A percentile compares a stretch with the other conserved stretches of the same genome.
These are phyloP conservation scores for Magnolia sinica DNA, from an alignment of 164 flowering plant genomes.

Conservation along the genomic window DNA sequence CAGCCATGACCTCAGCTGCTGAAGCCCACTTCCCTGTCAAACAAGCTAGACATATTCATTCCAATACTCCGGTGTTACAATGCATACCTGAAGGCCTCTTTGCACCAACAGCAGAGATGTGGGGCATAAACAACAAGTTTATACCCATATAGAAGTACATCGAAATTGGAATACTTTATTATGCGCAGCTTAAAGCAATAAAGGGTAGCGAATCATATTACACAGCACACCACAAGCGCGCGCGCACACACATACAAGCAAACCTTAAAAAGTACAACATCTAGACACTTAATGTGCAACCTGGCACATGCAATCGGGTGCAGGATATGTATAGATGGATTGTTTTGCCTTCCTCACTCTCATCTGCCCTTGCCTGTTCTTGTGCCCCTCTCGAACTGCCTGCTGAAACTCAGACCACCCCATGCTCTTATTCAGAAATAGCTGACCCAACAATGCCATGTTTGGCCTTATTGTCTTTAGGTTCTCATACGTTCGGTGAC, in stretches of 20 bases:
- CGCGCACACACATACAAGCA: not conserved
- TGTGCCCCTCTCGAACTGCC: constrained; percentile 74
- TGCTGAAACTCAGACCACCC: constrained; percentile 74
- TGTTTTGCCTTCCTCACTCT: constrained; percentile 61
- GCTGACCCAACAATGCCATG: constrained; percentile 84
- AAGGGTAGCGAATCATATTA: not conserved
- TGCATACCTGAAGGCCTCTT: not conserved
- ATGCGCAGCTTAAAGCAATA: not conserved
- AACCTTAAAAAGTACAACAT: not conserved
- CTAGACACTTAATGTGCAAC: constrained; percentile 10
- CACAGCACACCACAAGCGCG: not conserved
- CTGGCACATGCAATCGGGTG: constrained; percentile 93
- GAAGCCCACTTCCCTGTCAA: not conserved
- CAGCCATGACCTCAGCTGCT: no score
- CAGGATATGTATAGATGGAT: constrained; percentile 91
- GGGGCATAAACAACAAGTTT: no score
- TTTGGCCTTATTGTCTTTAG: constrained; percentile 89
- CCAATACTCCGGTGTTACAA: not conserved
- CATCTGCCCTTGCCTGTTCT: constrained; percentile 75
- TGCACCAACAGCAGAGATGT: not conserved
- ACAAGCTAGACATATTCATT: not conserved
- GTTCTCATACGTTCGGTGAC: constrained; percentile 79
- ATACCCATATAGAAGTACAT: no score
- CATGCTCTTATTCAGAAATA: constrained; percentile 82
- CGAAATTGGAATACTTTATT: not conserved